Base-by-base conservation (phyloP, 1,139 yeast genomes). In the Saccharomyces pastorianus region DNA sequence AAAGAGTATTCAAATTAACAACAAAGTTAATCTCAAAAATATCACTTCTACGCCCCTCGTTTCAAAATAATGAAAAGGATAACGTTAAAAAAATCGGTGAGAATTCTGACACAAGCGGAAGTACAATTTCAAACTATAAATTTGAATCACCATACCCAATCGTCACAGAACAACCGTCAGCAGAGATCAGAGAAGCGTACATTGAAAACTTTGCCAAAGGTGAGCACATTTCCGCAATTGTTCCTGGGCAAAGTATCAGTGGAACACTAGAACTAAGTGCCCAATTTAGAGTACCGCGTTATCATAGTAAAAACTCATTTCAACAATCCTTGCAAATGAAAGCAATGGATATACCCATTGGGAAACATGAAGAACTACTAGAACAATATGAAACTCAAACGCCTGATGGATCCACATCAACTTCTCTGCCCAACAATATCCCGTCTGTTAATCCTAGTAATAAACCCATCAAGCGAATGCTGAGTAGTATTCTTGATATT, bases 191-290 rank as follows among this genome's bases (percentile, higher is more conserved):
- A 51, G 59, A 59, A 9, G 67, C 64, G 42, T 68, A 64, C 49
- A 55, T 58, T 1, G 54, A 52, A 42, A 57, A 59, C 20, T 60
- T 63, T 47, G 54, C 61, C 4, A 52, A 53, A 17, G 70, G 71
- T n/a, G 63, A 65, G 48, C 67, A 61, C 50, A 54, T 57, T 8
- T 55, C 57, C 8, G 55, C 65, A 11, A 64, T 70, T 1, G 60
- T 73, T 8, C 72, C 75, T 2, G 76, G 76, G 2, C 76, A 73
- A 58, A 72, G 68, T 46, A 72, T 73, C 4, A 63, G 61, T 20
- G 76, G 76, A 3, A 68, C 74, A 1, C 51, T 73, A 17, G 76
- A 73, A 51, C 54, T 73, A 11, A 69, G 73, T 25, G 59, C 70
- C 1, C 65, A 68, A 32, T 66, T 68, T 46, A 63, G 68, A 42